A percentile compares a stretch with the other conserved stretches of the same genome.
Evolutionary conservation across 306 rosid species (phyloP).

Genomic region (Quercus berberidifolia): DNA sequence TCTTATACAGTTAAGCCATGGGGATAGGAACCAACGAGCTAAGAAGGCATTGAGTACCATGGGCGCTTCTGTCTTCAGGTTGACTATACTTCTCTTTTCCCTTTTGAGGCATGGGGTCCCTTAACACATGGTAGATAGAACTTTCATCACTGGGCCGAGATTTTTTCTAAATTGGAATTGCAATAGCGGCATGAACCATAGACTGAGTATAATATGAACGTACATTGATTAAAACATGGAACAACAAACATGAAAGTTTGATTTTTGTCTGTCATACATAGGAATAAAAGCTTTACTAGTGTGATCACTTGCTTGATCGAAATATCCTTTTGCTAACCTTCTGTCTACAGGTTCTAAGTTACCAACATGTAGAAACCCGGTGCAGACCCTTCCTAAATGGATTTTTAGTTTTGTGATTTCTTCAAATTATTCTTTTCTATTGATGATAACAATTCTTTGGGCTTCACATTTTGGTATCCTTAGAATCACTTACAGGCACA

Average conservation of each 20-base stretch:
- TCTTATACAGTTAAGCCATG: slow-evolving; percentile 61
- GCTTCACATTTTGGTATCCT: background rate
- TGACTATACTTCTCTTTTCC: slow-evolving; percentile 20
- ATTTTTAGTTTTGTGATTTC: background rate
- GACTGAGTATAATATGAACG: background rate
- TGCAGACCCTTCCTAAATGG: background rate
- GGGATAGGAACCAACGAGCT: slow-evolving; percentile 75
- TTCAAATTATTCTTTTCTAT: background rate
- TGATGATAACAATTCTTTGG: background rate
- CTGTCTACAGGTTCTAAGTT: background rate
- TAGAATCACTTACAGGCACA: background rate
- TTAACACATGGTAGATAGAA: background rate
- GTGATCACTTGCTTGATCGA: background rate
- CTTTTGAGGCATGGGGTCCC: slow-evolving; percentile 7
- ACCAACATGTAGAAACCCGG: background rate
- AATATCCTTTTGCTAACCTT: background rate
- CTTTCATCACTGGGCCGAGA: slow-evolving; percentile 4
- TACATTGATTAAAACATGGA: no score
- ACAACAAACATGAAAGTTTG: no score
- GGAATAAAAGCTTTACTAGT: background rate
- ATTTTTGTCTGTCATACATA: background rate
- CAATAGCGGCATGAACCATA: background rate
- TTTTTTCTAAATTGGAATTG: background rate
- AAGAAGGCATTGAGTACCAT: slow-evolving; percentile 74
- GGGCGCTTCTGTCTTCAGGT: slow-evolving; percentile 99